phyloP scores from a whole-genome alignment of 2,329 filamentous ascomycete species.

The Emericellopsis atlantica region DNA sequence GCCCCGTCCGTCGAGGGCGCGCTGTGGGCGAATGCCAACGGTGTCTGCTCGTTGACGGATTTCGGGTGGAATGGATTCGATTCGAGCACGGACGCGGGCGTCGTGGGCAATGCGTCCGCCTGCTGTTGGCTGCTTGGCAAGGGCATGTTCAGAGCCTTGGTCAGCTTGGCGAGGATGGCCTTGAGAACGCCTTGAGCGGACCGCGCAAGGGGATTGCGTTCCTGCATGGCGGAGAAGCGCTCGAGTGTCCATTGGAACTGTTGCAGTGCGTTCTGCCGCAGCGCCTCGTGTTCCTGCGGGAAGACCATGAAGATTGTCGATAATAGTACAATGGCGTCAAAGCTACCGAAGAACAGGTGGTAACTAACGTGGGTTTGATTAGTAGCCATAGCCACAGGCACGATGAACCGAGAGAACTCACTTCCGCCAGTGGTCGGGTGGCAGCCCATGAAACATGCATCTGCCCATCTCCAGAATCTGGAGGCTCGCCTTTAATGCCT shows the following conservation, averaged over 20 bases:
- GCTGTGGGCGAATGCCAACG: not conserved
- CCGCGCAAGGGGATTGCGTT: constrained; percentile 38
- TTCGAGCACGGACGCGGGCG: not conserved
- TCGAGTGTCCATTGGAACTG: constrained; percentile 49
- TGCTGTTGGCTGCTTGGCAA: too few species aligned
- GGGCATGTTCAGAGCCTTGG: constrained; percentile 25
- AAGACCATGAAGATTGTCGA: constrained; percentile 50
- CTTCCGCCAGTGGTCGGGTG: constrained; percentile 34
- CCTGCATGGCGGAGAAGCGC: constrained; percentile 42
- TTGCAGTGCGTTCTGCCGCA: constrained; percentile 25
- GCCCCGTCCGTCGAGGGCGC: not conserved
- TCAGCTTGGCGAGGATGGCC: constrained; percentile 40
- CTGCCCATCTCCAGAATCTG: constrained; percentile 42
- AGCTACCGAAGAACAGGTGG: constrained; percentile 48
- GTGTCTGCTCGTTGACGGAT: not conserved
- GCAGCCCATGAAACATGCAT: constrained; percentile 32
- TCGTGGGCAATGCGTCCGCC: constrained; percentile 4
- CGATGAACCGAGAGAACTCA: constrained; percentile 7
- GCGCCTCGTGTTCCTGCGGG: constrained; percentile 38
- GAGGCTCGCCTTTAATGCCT: constrained; percentile 42
- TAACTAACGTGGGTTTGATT: constrained; percentile 18
- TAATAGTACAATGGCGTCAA: constrained; percentile 50
- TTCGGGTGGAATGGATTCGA: not conserved
- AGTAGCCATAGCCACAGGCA: not conserved
- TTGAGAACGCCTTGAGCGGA: constrained; percentile 41